These are phyloP conservation scores for Leccinum disarticulatum DNA, from an alignment of 768 basidiomycete genomes.

Conservation along the genomic window DNA sequence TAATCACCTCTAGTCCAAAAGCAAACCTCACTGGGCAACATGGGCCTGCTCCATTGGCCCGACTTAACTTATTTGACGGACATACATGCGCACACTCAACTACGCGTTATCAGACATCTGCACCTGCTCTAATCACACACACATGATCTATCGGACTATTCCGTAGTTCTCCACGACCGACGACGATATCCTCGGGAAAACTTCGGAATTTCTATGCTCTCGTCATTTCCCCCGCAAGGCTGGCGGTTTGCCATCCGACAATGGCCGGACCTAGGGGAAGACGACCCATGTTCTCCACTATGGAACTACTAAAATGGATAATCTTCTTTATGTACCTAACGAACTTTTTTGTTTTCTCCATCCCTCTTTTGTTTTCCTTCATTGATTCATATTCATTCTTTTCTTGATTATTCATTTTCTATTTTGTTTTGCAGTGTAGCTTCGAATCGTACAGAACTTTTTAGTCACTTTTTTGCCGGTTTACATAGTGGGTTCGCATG, in stretches of 20 bases:
- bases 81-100: conserved; percentile 22
- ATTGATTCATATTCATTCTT: background rate
- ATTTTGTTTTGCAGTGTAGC: conserved; percentile 29
- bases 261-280: conserved; percentile 4
- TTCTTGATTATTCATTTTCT: conserved; percentile 33
- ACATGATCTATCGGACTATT: conserved; percentile 14
- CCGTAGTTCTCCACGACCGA: conserved; percentile 25
- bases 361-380: background rate
- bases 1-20: conserved; percentile 24
- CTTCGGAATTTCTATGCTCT: conserved; percentile 24
- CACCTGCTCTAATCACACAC: conserved; percentile 31
- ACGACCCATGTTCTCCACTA: conserved; percentile 16
- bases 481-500: conserved; percentile 6
- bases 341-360: conserved; percentile 10
- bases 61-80: conserved; percentile 31
- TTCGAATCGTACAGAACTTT: conserved; percentile 20
- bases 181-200: conserved; percentile 27
- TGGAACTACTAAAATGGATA: conserved; percentile 29
- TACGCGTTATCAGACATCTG: conserved; percentile 16
- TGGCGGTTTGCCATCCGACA: conserved; percentile 4
- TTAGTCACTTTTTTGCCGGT: conserved; percentile 20
- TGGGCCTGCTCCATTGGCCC: conserved; percentile 9
- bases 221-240: conserved; percentile 16
- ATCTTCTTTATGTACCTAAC: conserved; percentile 26
- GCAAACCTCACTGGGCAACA: conserved; percentile 9